These are phyloP conservation scores for Yueomyces sp. DNA, from an alignment of 1,139 yeast species.

Conservation along the genomic window DNA sequence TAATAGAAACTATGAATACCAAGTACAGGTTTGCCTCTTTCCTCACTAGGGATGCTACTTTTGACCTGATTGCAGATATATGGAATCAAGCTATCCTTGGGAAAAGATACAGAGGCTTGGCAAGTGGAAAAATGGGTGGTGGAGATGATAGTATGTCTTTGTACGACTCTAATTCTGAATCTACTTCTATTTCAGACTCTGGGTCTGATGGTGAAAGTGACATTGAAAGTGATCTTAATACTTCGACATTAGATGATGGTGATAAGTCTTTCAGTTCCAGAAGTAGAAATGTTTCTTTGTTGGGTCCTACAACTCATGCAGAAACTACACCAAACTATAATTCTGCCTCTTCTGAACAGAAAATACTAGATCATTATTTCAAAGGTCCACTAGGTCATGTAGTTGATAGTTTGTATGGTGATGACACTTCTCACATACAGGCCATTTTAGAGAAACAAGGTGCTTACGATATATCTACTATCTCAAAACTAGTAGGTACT, in stretches of 20 bases:
- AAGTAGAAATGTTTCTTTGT: neutral
- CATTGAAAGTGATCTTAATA: neutral
- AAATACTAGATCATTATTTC: conserved; percentile 47
- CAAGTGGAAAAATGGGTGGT: no score
- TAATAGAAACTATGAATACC: conserved; percentile 57
- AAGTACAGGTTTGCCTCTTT: conserved; percentile 65
- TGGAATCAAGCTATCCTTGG: conserved; percentile 37
- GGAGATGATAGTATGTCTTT: neutral
- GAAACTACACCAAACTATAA: conserved; percentile 43
- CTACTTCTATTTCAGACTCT: neutral
- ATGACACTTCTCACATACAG: conserved; percentile 43
- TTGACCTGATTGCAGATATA: conserved; percentile 45
- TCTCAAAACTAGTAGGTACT: conserved; percentile 34
- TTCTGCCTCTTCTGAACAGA: conserved; percentile 46
- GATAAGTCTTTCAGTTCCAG: neutral
- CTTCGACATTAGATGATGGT: neutral
- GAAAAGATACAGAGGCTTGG: conserved; percentile 7
- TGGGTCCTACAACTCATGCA: conserved; percentile 35
- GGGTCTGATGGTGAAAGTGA: neutral
- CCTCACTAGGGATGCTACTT: conserved; percentile 52
- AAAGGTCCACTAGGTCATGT: conserved; percentile 75
- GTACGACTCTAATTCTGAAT: neutral
- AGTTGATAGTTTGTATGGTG: conserved; percentile 57
- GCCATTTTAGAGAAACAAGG: conserved; percentile 49
- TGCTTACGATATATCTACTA: conserved; percentile 52